phyloP scores from a whole-genome alignment of 169 alveolate species.

The Eimeria sp. region DNA sequence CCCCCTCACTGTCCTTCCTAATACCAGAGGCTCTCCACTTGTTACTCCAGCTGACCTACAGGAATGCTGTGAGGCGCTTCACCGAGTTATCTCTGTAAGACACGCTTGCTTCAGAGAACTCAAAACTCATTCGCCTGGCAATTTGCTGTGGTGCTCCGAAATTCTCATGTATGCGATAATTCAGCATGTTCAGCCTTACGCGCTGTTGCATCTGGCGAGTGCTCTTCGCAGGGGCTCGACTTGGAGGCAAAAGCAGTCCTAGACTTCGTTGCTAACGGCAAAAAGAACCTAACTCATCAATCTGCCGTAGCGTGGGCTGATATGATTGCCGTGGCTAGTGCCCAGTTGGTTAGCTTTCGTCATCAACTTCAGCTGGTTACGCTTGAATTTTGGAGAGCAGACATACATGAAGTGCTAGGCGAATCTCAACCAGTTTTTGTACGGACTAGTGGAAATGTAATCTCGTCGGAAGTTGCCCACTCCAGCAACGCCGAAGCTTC shows the following conservation, averaged over 20 bases:
- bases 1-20: not conserved
- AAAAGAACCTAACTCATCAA: not conserved
- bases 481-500: not conserved
- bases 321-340: conserved; percentile 57
- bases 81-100: conserved; percentile 54
- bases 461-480: not conserved
- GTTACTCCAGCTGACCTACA: conserved; percentile 69
- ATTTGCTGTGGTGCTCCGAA: not conserved
- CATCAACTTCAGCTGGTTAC: conserved; percentile 75
- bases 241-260: conserved; percentile 46
- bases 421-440: not conserved
- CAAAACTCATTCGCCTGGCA: not conserved
- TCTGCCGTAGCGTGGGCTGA: conserved; percentile 80
- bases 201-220: not conserved
- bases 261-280: conserved; percentile 27
- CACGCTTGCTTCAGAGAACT: not conserved
- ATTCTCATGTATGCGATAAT: not conserved
- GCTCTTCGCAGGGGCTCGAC: conserved; percentile 50
- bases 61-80: conserved; percentile 65
- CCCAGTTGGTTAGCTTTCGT: conserved; percentile 53
- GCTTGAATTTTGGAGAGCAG: conserved; percentile 70
- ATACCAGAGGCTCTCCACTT: not conserved
- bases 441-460: not conserved
- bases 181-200: not conserved
- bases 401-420: conserved; percentile 38